phyloP scores from a whole-genome alignment of 2,329 filamentous ascomycete genomes.

The Chalara sp. region DNA sequence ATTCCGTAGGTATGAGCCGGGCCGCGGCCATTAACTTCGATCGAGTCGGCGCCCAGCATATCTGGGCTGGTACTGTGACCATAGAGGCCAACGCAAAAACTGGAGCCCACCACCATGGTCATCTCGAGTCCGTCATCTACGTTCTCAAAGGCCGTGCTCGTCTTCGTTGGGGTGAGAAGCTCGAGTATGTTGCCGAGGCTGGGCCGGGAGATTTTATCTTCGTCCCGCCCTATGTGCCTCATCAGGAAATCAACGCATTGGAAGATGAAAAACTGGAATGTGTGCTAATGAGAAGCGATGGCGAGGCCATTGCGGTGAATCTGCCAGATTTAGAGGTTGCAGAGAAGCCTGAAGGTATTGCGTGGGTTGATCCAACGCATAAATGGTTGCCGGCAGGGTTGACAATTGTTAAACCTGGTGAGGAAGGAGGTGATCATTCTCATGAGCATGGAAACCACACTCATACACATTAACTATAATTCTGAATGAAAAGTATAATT shows the following conservation, averaged over 20 bases:
- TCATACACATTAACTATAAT: neutral
- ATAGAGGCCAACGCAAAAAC: constrained; percentile 38
- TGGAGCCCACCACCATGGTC: constrained; percentile 37
- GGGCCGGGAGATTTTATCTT: constrained; percentile 40
- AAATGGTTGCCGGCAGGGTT: neutral
- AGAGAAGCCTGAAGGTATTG: constrained; percentile 35
- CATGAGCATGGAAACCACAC: neutral
- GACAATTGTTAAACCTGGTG: neutral
- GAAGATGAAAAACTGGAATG: constrained; percentile 36
- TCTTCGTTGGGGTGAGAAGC: constrained; percentile 38
- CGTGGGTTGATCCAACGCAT: constrained; percentile 39
- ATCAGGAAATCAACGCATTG: constrained; percentile 39
- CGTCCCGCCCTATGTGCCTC: constrained; percentile 37
- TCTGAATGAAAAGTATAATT: too few relatives aligned
- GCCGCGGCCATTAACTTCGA: constrained; percentile 38
- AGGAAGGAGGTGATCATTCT: neutral
- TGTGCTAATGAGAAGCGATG: constrained; percentile 35
- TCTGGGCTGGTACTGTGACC: constrained; percentile 39
- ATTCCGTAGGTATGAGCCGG: constrained; percentile 30
- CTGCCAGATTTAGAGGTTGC: constrained; percentile 35
- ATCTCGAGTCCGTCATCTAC: constrained; percentile 39
- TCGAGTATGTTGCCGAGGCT: constrained; percentile 38
- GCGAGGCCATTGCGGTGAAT: constrained; percentile 37
- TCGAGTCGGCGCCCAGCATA: constrained; percentile 35
- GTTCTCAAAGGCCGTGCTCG: constrained; percentile 36